phyloP scores from a whole-genome alignment of 1,139 yeast species.

The Torulaspora globosa region DNA sequence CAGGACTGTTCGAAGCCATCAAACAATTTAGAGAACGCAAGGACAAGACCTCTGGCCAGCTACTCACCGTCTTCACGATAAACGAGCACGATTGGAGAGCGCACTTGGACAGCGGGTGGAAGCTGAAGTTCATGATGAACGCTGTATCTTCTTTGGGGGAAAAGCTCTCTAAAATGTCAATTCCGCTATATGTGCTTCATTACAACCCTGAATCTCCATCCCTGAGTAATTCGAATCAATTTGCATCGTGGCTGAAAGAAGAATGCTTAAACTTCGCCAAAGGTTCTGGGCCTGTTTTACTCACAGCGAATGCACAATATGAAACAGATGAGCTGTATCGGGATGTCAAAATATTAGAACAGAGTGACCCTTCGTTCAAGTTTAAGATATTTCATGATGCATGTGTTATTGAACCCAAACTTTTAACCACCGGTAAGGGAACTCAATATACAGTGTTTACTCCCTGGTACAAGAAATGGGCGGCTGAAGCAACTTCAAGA shows the following conservation, averaged over 20 bases:
- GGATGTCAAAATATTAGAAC: constrained; percentile 32
- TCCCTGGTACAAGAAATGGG: constrained; percentile 53
- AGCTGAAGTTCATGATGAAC: constrained; percentile 40
- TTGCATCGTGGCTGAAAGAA: constrained; percentile 32
- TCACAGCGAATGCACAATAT: constrained; percentile 38
- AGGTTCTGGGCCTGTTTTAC: constrained; percentile 5
- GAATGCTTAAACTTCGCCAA: constrained; percentile 19
- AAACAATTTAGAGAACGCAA: constrained; percentile 29
- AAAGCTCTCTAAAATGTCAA: constrained; percentile 37
- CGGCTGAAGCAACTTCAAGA: constrained; percentile 6
- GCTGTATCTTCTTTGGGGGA: constrained; percentile 37
- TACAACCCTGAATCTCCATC: constrained; percentile 36
- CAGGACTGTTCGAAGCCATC: constrained; percentile 40
- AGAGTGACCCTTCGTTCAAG: constrained; percentile 27
- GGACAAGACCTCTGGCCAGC: constrained; percentile 27
- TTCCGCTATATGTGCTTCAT: constrained; percentile 42
- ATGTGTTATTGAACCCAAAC: constrained; percentile 48
- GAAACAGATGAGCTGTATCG: constrained; percentile 51
- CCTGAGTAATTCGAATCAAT: constrained; percentile 19
- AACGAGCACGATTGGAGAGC: constrained; percentile 42
- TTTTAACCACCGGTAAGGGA: constrained; percentile 43
- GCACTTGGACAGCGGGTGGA: constrained; percentile 45
- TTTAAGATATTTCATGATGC: constrained; percentile 42
- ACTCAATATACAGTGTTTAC: constrained; percentile 50
- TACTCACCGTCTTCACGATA: constrained; percentile 42